Evolutionary conservation across 225 moss, liverwort and hornwort genomes (phyloP).

Genomic region (Bryum argenteum): DNA sequence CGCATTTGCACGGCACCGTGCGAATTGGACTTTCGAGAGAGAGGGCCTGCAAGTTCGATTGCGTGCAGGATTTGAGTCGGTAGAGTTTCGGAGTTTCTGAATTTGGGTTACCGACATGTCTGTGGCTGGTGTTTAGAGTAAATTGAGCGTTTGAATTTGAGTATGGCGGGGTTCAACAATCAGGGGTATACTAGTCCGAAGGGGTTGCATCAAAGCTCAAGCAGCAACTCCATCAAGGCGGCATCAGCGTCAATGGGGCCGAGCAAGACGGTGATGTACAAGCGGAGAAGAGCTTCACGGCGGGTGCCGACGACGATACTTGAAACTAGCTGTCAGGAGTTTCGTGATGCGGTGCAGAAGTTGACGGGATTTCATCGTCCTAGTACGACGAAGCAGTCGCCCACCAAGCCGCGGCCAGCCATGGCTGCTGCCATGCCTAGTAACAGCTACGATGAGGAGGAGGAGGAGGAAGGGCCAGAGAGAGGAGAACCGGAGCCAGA

Average conservation of each 20-base stretch:
- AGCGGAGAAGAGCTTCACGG: slow-evolving; percentile 41
- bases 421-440: slow-evolving; percentile 21
- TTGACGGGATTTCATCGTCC: slow-evolving; percentile 49
- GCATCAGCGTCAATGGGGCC: slow-evolving; percentile 14
- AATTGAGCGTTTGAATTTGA: neutral
- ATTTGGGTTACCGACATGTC: no score
- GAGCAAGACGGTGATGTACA: slow-evolving; percentile 38
- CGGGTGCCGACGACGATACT: slow-evolving; percentile 47
- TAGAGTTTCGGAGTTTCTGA: neutral
- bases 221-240: slow-evolving; percentile 30
- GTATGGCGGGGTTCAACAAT: slow-evolving; percentile 36
- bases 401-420: slow-evolving; percentile 17
- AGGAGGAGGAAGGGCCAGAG: slow-evolving; percentile 12
- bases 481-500: slow-evolving; percentile 23
- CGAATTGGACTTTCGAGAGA: neutral
- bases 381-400: neutral
- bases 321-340: slow-evolving; percentile 48
- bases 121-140: neutral
- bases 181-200: slow-evolving; percentile 28
- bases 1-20: no score
- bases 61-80: no score
- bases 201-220: slow-evolving; percentile 36
- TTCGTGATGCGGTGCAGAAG: slow-evolving; percentile 52
- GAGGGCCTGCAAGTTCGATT: no score
- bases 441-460: slow-evolving; percentile 13